Conservation (phyloP, 306 rosid species). For the Fagus sylvatica region DNA sequence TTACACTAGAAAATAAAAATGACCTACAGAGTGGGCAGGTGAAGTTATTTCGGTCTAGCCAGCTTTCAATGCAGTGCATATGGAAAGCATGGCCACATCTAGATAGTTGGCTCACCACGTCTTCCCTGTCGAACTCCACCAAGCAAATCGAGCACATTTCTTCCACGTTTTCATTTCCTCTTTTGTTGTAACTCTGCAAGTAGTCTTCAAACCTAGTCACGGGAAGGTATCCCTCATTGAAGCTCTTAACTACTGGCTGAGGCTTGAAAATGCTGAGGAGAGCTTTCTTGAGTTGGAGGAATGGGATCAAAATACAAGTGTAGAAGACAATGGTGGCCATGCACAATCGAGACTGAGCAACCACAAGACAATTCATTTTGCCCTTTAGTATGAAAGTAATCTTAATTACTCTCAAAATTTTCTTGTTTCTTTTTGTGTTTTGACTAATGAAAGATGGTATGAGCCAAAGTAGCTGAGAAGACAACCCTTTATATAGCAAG, state of each 20-base stretch:
- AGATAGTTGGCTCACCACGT: conserved; percentile 52
- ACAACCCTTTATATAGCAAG: conserved; percentile 21
- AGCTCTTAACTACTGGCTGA: background rate
- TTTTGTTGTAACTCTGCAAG: conserved; percentile 1
- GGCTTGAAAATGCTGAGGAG: conserved; percentile 19
- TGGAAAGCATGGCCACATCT: conserved; percentile 71
- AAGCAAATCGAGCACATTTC: conserved; percentile 77
- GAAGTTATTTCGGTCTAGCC: conserved; percentile 52
- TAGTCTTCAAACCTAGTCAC: conserved; percentile 51
- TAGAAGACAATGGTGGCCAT: conserved; percentile 53
- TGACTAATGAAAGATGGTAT: background rate
- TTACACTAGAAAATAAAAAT: conserved; percentile 23
- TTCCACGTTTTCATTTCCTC: background rate
- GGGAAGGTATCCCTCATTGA: conserved; percentile 26
- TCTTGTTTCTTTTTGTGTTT: background rate
- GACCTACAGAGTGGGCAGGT: conserved; percentile 91
- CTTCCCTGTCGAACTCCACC: conserved; percentile 63
- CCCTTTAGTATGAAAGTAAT: too few species aligned
- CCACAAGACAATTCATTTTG: conserved; percentile 52
- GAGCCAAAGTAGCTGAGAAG: background rate
- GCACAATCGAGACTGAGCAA: conserved; percentile 43
- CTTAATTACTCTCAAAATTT: background rate
- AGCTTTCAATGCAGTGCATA: conserved; percentile 64
- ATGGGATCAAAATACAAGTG: conserved; percentile 69
- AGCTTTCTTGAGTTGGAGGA: conserved; percentile 41